phyloP scores from a whole-genome alignment of 2,329 filamentous ascomycete species.

The Emmonsiellopsis sp. region DNA sequence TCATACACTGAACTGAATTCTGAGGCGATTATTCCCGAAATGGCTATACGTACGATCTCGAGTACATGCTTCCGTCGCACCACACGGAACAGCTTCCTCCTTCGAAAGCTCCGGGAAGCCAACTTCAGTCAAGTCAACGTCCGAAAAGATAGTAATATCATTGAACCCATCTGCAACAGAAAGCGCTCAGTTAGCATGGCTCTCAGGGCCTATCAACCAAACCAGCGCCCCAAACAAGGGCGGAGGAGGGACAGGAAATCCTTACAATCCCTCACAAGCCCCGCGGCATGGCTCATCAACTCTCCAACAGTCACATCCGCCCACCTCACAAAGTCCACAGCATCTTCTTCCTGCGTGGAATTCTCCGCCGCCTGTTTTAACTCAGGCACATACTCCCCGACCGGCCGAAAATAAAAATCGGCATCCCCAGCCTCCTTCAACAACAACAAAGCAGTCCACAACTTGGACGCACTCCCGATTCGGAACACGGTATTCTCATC shows the following conservation, averaged over 20 bases:
- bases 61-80: not conserved
- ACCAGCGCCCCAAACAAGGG: too few species aligned
- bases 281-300: conserved; percentile 4
- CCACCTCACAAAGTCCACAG: conserved; percentile 2
- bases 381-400: conserved; percentile 36
- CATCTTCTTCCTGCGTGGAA: not conserved
- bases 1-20: not conserved
- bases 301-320: conserved; percentile 5
- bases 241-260: not conserved
- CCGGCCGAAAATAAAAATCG: conserved; percentile 29
- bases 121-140: not conserved
- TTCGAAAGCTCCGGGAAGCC: not conserved
- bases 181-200: not conserved
- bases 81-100: not conserved
- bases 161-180: not conserved
- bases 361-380: conserved; percentile 15
- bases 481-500: conserved; percentile 29
- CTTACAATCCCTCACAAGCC: not conserved
- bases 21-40: not conserved
- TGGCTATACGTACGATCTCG: not conserved
- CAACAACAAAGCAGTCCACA: conserved; percentile 35
- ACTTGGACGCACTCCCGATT: conserved; percentile 37
- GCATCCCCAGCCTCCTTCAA: conserved; percentile 32
- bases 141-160: not conserved
- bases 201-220: too few species aligned